Conservation (phyloP, 2,329 filamentous ascomycete species). For the Botrytis byssoidea region DNA sequence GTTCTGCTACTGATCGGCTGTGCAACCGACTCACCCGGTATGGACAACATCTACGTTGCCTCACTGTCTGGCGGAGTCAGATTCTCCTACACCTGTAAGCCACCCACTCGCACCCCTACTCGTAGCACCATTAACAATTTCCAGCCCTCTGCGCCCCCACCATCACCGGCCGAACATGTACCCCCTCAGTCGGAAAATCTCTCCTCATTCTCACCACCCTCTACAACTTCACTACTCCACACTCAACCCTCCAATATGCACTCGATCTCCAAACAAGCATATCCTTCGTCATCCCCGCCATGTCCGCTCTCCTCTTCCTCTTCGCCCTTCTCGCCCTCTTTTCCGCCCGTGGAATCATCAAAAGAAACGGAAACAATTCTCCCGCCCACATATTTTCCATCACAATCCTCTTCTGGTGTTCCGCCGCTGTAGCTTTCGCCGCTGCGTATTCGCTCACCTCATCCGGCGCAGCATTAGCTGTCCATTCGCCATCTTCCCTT, state of each 20-base stretch:
- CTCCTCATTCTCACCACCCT: background rate
- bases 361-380: background rate
- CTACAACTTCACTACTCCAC: constrained; percentile 6
- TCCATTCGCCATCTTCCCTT: background rate
- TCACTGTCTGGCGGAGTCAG: background rate
- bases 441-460: constrained; percentile 6
- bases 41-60: constrained; percentile 13
- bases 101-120: too few relatives aligned
- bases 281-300: constrained; percentile 7
- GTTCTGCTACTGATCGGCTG: constrained; percentile 9
- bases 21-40: constrained; percentile 12
- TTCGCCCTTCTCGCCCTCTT: background rate
- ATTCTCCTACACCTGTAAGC: constrained; percentile 17
- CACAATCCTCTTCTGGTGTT: constrained; percentile 7
- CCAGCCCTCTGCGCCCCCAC: constrained; percentile 11
- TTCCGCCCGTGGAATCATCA: constrained; percentile 1
- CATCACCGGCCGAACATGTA: background rate
- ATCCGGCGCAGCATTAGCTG: background rate
- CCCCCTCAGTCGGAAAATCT: constrained; percentile 9
- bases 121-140: background rate
- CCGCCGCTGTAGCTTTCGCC: background rate
- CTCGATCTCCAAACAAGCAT: constrained; percentile 6
- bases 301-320: constrained; percentile 5
- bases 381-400: background rate
- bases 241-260: background rate